Percentiles rank a stretch among this genome's conserved stretches.
phyloP scores from a whole-genome alignment of 305 asterid genomes.

The Fraxinus baroniana region DNA sequence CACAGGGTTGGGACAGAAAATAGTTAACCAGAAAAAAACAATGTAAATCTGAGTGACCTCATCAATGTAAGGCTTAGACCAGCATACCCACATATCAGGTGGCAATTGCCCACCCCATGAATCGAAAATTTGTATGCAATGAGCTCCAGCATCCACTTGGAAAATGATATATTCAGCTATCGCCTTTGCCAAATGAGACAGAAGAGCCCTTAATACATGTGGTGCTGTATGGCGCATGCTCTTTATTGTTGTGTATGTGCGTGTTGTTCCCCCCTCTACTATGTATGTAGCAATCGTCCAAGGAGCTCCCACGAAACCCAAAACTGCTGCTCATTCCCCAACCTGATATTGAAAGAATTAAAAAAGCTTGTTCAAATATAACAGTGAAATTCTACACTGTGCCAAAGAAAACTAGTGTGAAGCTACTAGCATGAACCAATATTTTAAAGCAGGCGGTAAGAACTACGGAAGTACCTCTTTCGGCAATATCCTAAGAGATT shows the following conservation, averaged over 20 bases:
- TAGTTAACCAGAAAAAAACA: neutral
- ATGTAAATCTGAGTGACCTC: conserved; percentile 47
- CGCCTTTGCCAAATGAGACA: conserved; percentile 75
- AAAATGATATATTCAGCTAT: conserved; percentile 72
- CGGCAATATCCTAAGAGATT: conserved; percentile 68
- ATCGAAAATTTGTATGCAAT: conserved; percentile 88
- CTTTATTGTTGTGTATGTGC: conserved; percentile 78
- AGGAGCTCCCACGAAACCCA: conserved; percentile 98
- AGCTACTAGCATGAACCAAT: neutral
- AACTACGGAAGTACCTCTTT: conserved; percentile 53
- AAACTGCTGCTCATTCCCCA: conserved; percentile 80
- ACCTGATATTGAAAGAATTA: conserved; percentile 46
- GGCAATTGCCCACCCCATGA: conserved; percentile 99
- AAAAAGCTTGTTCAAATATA: neutral
- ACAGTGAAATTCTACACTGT: neutral
- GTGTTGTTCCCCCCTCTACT: conserved; percentile 84
- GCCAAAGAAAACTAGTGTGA: neutral
- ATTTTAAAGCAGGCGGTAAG: neutral
- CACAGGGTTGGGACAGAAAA: neutral
- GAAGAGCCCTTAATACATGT: conserved; percentile 59
- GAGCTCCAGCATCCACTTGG: conserved; percentile 95
- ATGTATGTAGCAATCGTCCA: conserved; percentile 97
- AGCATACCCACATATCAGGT: conserved; percentile 82
- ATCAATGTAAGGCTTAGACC: conserved; percentile 92
- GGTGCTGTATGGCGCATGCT: conserved; percentile 90